Percentiles rank a stretch among this genome's conserved stretches.
These are phyloP conservation scores for Syzygium syzygioides DNA, from an alignment of 441 rosid genomes.

Conservation along the genomic window DNA sequence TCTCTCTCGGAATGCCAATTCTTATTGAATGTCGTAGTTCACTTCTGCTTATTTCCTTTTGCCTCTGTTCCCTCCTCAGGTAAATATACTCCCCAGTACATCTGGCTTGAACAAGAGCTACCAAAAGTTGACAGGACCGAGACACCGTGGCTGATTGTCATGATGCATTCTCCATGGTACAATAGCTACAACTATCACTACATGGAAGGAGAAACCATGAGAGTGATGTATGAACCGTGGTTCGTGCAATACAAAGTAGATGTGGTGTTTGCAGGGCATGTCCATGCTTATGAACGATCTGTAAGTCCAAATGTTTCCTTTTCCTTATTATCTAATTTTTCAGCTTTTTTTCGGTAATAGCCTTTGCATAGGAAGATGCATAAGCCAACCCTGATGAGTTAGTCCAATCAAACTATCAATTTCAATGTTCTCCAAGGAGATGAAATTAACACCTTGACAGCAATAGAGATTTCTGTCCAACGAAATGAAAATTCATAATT, in stretches of 20 bases:
- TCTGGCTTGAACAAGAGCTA: slow-evolving; percentile 9
- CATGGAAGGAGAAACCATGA: slow-evolving; percentile 24
- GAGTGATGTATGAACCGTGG: slow-evolving; percentile 15
- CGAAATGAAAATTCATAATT: not conserved
- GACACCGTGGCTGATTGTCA: slow-evolving; percentile 18
- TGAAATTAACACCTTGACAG: not conserved
- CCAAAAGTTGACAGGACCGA: slow-evolving; percentile 11
- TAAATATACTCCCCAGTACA: slow-evolving; percentile 16
- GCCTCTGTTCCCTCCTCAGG: not conserved
- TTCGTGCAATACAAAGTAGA: slow-evolving; percentile 14
- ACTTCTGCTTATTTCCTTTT: not conserved
- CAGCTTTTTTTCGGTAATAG: not conserved
- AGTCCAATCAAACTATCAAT: not conserved
- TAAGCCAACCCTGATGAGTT: not conserved
- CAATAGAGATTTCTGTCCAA: not conserved
- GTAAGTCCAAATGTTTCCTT: not conserved
- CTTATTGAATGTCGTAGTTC: not conserved
- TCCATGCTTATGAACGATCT: slow-evolving; percentile 17
- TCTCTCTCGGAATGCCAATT: not conserved
- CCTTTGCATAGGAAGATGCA: not conserved
- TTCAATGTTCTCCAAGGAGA: not conserved
- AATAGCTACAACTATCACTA: slow-evolving; percentile 17
- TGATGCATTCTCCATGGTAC: slow-evolving; percentile 16
- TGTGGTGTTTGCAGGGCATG: slow-evolving; percentile 14
- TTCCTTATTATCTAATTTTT: not conserved